A percentile compares a stretch with the other conserved stretches of the same genome.
Evolutionary conservation across 192 early-diverging fungal genomes (phyloP).

Genomic region (Helicostylum pulchrum): DNA sequence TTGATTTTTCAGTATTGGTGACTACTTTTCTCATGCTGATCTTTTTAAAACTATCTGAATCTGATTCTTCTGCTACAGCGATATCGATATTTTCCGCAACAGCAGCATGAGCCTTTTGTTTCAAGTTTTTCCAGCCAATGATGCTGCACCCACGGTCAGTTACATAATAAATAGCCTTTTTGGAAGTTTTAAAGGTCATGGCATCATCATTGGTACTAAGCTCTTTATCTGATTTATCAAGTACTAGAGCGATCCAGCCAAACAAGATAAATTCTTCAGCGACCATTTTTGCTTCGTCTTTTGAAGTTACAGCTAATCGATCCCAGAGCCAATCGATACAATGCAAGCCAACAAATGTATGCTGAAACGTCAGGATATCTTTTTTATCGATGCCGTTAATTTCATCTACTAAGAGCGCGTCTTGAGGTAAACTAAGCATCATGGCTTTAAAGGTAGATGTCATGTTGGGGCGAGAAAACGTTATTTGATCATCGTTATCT

Average conservation of each 20-base stretch:
- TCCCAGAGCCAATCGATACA: slow-evolving; percentile 43
- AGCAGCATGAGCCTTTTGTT: no score
- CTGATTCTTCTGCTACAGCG: no score
- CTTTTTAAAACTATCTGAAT: no score
- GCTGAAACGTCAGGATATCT: background rate
- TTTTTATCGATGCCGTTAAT: slow-evolving; percentile 9
- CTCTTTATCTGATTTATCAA: slow-evolving; percentile 22
- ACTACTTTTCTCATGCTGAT: no score
- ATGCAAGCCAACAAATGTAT: slow-evolving; percentile 15
- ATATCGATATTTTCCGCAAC: no score
- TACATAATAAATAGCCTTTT: slow-evolving; percentile 14
- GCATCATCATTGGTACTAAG: slow-evolving; percentile 1
- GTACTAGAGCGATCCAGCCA: slow-evolving; percentile 37
- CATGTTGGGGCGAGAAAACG: slow-evolving; percentile 36
- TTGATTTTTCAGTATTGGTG: no score
- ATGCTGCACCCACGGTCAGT: slow-evolving; percentile 11
- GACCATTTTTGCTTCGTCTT: slow-evolving; percentile 42
- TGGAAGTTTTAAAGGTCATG: background rate
- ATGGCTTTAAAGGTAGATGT: slow-evolving; percentile 42
- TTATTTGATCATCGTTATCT: slow-evolving; percentile 39
- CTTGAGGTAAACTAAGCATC: slow-evolving; percentile 38
- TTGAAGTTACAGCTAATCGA: slow-evolving; percentile 42
- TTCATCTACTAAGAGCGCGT: slow-evolving; percentile 18
- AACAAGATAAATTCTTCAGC: slow-evolving; percentile 44
- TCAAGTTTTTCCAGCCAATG: slow-evolving; percentile 8